Conservation (phyloP, 2,329 filamentous ascomycete genomes). For the Colletotrichum cordylinicola region DNA sequence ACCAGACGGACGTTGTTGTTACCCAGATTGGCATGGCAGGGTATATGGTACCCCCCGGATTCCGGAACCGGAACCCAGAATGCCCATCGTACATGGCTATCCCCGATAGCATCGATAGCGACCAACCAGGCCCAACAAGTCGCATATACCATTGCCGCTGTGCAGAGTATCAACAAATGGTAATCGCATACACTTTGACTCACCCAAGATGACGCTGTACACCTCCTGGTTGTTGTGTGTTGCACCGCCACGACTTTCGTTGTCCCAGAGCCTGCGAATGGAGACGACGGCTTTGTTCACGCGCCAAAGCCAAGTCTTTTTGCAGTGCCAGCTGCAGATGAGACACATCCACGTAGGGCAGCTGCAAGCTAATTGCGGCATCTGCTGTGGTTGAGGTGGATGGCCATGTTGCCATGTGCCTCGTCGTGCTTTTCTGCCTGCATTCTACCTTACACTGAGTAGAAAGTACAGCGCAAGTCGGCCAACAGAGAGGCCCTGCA, state of each 20-base stretch:
- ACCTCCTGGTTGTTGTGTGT: background rate
- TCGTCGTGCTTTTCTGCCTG: background rate
- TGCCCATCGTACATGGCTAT: background rate
- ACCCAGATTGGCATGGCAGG: background rate
- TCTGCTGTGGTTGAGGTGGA: background rate
- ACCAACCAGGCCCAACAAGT: background rate
- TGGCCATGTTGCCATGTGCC: background rate
- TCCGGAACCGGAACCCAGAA: conserved; percentile 1
- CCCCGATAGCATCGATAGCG: background rate
- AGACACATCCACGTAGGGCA: conserved; percentile 19
- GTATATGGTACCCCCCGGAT: background rate
- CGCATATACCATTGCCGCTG: background rate
- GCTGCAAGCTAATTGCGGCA: conserved; percentile 9
- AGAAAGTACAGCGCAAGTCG: background rate
- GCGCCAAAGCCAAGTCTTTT: conserved; percentile 1
- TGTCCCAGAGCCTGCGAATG: background rate
- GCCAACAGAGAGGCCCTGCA: background rate
- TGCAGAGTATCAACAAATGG: background rate
- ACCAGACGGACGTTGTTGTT: background rate
- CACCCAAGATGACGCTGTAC: background rate
- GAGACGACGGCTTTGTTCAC: background rate
- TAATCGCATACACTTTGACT: background rate
- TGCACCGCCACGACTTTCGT: background rate
- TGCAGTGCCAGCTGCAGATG: conserved; percentile 9
- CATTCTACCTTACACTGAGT: background rate